Base-by-base conservation (phyloP, 805 yeast genomes). In the Wickerhamiella spandovensis region DNA sequence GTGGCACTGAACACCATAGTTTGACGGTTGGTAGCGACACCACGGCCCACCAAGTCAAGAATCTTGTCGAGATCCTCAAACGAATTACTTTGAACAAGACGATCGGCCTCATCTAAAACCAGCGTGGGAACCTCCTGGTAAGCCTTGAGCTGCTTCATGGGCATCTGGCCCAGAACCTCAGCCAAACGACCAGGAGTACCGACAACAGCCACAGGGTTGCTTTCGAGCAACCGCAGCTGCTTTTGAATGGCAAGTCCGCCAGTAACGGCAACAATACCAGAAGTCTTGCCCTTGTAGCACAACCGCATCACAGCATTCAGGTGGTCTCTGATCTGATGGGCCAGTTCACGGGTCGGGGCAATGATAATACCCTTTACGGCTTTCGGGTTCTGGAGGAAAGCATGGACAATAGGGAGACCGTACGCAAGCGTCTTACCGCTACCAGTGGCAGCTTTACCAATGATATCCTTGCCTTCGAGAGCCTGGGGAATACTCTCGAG, bases 401-500 rank as follows among this genome's bases (percentile, higher is more conserved):
- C 52, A 73, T 90, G 95, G 53, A 92, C 65, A 25, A 94, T 81
- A 9, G 98, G 97, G 24, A 92, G 77, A 44, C 96, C 96, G 64
- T 86, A 92, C 0, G 98, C 99, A 51, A 89, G 70, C 0, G 98
- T 92, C 64, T 92, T 92, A 73, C 98, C 98, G 1, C 95, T 85
- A 64, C 98, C 98, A 1, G 98, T 92, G 10, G 92, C 82, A 15
- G 98, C 98, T 62, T 90, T 92, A 50, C 98, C 98, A 56, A 92
- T 80, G 3, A 92, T 77, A 66, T 92, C 97, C 35, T 72, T 73
- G 5, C 89, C 94, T 25, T 72, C 70, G 13, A 86, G 52, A 1
- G 90, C 86, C 24, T 72, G 59, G 1, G 97, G 95, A 49, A 92
- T 81, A 9, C 90, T 72, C 51, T 70, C 68, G 53, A 72, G 73